These are phyloP conservation scores for Corrigiola litoralis DNA, from an alignment of 179 eudicot species.

Conservation along the genomic window DNA sequence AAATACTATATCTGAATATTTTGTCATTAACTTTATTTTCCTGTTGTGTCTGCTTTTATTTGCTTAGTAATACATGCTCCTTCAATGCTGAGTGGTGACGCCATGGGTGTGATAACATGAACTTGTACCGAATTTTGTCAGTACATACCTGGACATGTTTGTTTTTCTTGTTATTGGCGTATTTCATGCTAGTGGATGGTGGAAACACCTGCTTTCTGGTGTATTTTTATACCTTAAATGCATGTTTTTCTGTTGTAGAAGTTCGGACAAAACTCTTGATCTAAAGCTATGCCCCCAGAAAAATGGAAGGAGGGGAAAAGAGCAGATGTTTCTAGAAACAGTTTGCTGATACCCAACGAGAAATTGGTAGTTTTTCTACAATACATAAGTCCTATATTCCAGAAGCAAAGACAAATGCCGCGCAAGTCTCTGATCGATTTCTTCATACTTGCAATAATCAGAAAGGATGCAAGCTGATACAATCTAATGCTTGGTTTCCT, in stretches of 20 bases:
- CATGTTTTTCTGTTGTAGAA: too few species aligned
- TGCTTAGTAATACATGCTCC: too few species aligned
- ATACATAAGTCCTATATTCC: background rate
- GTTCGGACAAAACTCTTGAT: too few species aligned
- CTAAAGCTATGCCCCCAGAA: too few species aligned
- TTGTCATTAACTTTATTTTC: background rate
- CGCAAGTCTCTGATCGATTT: background rate
- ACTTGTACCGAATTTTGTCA: too few species aligned
- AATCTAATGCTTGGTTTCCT: background rate
- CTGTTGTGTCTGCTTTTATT: background rate
- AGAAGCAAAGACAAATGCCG: background rate
- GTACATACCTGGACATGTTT: too few species aligned
- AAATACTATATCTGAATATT: background rate
- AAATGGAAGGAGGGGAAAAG: background rate
- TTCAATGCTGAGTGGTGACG: too few species aligned
- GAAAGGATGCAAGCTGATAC: background rate
- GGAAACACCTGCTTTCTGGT: too few species aligned
- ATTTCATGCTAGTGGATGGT: too few species aligned
- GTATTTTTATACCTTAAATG: too few species aligned
- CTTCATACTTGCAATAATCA: background rate
- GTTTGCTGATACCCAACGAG: background rate
- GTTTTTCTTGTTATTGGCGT: too few species aligned
- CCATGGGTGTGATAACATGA: too few species aligned
- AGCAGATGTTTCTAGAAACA: background rate
- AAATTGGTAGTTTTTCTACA: conserved; percentile 13